Evolutionary conservation across 768 basidiomycete genomes (phyloP), one percentile per base, ranked within the genome.

Genomic region (Cubamyces sp.): DNA sequence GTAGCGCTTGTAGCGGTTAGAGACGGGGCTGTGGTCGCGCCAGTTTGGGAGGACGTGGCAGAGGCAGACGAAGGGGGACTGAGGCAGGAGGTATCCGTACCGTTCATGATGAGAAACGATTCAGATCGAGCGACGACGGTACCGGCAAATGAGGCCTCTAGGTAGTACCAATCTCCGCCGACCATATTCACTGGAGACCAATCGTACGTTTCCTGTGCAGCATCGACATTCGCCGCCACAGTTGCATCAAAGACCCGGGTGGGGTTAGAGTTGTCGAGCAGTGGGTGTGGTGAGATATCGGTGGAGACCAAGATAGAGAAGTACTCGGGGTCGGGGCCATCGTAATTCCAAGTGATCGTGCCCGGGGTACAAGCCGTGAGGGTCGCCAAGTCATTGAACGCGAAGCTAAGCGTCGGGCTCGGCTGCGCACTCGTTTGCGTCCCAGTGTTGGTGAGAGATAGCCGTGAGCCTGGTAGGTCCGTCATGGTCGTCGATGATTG

Each of bases 141-240:
- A 42, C 41, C 62, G 23, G 60, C 28, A 11, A 65, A 49, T 37
- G 51, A 30, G 34, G 72, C 78, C 52, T 65, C 51, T 46, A 80
- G 50, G 14, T 64, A 47, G 66, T 87, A 87, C 77, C 76, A 79
- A 3, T 11, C 34, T 34, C 86, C 86, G 54, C 76, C 71, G 0
- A 81, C 69, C 23, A 85, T 70, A 60, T 76, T 75, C 50, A 87
- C 83, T 2, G 72, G 47, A 0, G 69, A 4, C 86, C 87, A 86
- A 3, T 66, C 71, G 70, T 73, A 84, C 18, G 55, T 57, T 0
- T 12, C 7, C 1, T 16, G 25, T 14, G 51, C 26, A 4, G 82
- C 74, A 55, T 74, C 66, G n/a, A 79, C 47, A 8, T 68, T 59
- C 15, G 34, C 18, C 15, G 62, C 74, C 28, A 86, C 23, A 15